Evolutionary conservation across 331 rosid species (phyloP).

Genomic region (Stylosanthes scabra): DNA sequence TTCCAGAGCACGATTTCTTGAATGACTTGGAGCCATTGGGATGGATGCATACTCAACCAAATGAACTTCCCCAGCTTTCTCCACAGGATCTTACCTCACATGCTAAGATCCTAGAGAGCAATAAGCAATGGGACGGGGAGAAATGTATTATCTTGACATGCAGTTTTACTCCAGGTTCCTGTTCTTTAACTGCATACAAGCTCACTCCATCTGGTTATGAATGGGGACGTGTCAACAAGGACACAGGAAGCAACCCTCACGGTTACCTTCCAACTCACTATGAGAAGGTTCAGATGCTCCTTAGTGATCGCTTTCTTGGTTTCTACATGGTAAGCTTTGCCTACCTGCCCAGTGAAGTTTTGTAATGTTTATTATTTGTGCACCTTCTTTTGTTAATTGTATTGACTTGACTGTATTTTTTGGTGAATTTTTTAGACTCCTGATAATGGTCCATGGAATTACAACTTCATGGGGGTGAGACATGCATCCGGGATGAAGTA

Average conservation of each 20-base stretch:
- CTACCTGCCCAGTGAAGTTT: background rate
- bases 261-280: constrained; percentile 98
- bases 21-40: constrained; percentile 98
- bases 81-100: constrained; percentile 98
- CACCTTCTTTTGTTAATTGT: background rate
- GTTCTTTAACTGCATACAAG: constrained; percentile 94
- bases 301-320: constrained; percentile 91
- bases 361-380: background rate
- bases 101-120: constrained; percentile 88
- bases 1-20: constrained; percentile 96
- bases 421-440: constrained; percentile 60
- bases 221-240: constrained; percentile 97
- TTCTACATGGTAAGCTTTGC: constrained; percentile 85
- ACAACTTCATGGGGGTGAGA: constrained; percentile 96
- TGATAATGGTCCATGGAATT: constrained; percentile 95
- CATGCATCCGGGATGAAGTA: constrained; percentile 92
- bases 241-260: constrained; percentile 96
- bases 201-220: constrained; percentile 94
- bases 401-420: background rate
- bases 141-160: constrained; percentile 92
- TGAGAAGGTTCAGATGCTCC: constrained; percentile 98
- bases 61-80: constrained; percentile 97
- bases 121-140: constrained; percentile 99
- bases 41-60: constrained; percentile 99
- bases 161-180: constrained; percentile 97